Conservation (phyloP, 73 alveolate genomes). For the Uronychia binucleata region DNA sequence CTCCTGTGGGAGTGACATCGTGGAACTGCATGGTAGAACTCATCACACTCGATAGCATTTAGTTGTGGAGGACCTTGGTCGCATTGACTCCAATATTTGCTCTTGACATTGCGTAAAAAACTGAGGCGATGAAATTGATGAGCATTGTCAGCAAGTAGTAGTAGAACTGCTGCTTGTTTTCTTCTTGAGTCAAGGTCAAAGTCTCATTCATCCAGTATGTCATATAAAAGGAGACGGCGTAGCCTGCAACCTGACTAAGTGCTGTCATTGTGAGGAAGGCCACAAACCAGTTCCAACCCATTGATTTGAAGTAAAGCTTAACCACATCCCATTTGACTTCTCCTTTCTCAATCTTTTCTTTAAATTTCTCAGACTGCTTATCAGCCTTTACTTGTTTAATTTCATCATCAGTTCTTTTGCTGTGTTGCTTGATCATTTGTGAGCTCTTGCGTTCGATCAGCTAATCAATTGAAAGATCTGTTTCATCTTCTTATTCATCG, state of each 20-base stretch:
- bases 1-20: slow-evolving; percentile 88
- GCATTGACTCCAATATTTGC: background rate
- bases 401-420: background rate
- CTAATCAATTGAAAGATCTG: background rate
- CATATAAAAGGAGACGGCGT: background rate
- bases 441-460: background rate
- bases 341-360: slow-evolving; percentile 10
- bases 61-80: background rate
- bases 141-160: background rate
- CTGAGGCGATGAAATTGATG: background rate
- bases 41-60: slow-evolving; percentile 1
- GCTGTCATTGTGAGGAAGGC: background rate
- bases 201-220: background rate
- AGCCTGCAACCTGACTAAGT: background rate
- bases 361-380: background rate
- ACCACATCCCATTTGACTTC: background rate
- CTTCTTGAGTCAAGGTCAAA: background rate
- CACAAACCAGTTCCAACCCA: background rate
- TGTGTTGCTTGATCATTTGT: too few species aligned
- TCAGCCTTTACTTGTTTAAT: background rate
- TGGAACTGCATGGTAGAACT: slow-evolving; percentile 1
- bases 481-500: background rate
- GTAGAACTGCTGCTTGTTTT: background rate
- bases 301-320: background rate
- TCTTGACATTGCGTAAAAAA: background rate